Evolutionary conservation across 768 basidiomycete species (phyloP).

Genomic region (Hygrophoropsis aurantiaca): DNA sequence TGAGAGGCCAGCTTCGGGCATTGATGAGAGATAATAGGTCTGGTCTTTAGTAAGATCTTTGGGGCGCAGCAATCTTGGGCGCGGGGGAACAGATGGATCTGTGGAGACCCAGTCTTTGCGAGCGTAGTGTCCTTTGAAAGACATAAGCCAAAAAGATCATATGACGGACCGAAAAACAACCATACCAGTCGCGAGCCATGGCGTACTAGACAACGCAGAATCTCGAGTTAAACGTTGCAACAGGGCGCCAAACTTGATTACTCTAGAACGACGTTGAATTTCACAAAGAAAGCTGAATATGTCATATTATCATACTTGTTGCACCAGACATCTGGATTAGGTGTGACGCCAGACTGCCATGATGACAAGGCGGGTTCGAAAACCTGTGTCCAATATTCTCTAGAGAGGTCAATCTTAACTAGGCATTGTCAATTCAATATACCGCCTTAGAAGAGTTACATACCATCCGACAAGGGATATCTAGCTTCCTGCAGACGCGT

Average conservation of each 20-base stretch:
- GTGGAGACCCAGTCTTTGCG: conserved; percentile 52
- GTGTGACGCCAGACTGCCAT: conserved; percentile 81
- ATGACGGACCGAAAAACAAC: not conserved
- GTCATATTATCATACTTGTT: conserved; percentile 58
- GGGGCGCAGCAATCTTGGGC: conserved; percentile 55
- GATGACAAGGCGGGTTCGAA: conserved; percentile 80
- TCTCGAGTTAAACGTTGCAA: conserved; percentile 55
- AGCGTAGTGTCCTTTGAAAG: conserved; percentile 78
- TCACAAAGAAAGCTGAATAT: not conserved
- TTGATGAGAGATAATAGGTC: conserved; percentile 84
- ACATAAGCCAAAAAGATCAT: not conserved
- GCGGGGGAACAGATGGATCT: conserved; percentile 14
- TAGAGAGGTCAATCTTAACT: conserved; percentile 77
- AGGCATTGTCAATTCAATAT: conserved; percentile 3
- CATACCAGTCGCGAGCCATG: conserved; percentile 84
- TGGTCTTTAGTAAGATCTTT: conserved; percentile 79
- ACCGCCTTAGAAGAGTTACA: not conserved
- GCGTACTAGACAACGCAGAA: conserved; percentile 24
- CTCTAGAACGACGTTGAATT: conserved; percentile 41
- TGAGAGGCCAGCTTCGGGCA: conserved; percentile 62
- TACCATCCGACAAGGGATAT: conserved; percentile 76
- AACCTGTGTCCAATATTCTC: conserved; percentile 88
- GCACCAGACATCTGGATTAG: conserved; percentile 93
- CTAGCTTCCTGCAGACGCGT: conserved; percentile 69
- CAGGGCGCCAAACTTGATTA: conserved; percentile 90